A percentile compares a stretch with the other conserved stretches of the same genome.
These are phyloP conservation scores for Saccharomycopsis sp. DNA, from an alignment of 805 yeast species.

Conservation along the genomic window DNA sequence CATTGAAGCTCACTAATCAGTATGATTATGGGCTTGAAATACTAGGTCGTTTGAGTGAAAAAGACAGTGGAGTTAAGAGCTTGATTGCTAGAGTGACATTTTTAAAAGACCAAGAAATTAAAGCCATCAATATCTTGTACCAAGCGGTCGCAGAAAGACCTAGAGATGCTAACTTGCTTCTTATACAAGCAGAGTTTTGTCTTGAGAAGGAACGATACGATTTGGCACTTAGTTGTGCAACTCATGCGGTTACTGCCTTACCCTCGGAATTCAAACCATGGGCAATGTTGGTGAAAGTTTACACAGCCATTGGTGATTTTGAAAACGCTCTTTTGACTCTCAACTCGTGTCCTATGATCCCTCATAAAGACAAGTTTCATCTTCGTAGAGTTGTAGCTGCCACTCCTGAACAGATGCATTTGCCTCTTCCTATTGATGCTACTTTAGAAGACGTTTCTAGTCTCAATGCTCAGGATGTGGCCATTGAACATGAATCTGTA, in stretches of 20 bases:
- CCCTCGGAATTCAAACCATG: conserved; percentile 76
- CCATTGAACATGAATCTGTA: conserved; percentile 56
- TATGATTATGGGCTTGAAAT: conserved; percentile 57
- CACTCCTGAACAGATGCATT: conserved; percentile 49
- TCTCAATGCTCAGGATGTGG: conserved; percentile 58
- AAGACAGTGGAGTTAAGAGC: conserved; percentile 53
- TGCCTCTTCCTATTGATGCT: conserved; percentile 73
- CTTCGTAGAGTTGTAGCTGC: conserved; percentile 56
- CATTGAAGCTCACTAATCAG: conserved; percentile 57
- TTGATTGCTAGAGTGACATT: conserved; percentile 49
- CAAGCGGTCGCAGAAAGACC: conserved; percentile 44
- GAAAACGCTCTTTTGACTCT: conserved; percentile 67
- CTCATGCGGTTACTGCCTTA: conserved; percentile 58
- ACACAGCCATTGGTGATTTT: conserved; percentile 56
- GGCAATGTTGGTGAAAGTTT: conserved; percentile 59
- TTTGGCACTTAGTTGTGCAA: conserved; percentile 52
- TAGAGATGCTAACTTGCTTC: conserved; percentile 48
- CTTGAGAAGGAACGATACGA: conserved; percentile 45
- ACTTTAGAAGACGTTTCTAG: conserved; percentile 62
- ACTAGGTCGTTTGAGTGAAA: conserved; percentile 42
- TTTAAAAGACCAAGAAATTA: conserved; percentile 51
- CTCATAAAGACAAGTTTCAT: conserved; percentile 59
- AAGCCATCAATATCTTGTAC: conserved; percentile 46
- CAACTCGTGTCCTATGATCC: conserved; percentile 78
- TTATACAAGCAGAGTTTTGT: conserved; percentile 54